phyloP scores from a whole-genome alignment of 345 rosid genomes.

The Ailanthus altissimus region DNA sequence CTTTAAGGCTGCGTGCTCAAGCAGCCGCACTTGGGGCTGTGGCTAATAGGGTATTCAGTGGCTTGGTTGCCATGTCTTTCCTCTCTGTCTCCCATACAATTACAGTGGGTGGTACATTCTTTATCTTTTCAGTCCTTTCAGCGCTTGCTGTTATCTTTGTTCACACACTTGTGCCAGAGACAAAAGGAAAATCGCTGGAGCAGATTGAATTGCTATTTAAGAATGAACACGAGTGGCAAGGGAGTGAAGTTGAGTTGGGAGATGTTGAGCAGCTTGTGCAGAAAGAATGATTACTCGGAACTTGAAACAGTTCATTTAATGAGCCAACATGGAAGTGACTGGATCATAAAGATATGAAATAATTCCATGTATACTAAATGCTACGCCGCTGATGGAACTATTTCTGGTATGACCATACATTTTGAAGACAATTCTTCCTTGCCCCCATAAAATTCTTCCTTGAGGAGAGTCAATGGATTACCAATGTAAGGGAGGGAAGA shows the following conservation, averaged over 20 bases:
- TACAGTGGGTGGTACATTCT: constrained; percentile 69
- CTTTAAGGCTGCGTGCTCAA: constrained; percentile 74
- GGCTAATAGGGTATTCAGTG: constrained; percentile 75
- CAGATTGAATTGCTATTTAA: constrained; percentile 67
- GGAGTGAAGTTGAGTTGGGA: constrained; percentile 60
- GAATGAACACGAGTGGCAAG: constrained; percentile 37
- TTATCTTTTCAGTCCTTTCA: constrained; percentile 53
- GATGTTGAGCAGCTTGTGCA: constrained; percentile 75
- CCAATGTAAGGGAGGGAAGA: not conserved
- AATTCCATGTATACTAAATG: not conserved
- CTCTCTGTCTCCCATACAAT: constrained; percentile 62
- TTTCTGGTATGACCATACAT: not conserved
- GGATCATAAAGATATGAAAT: not conserved
- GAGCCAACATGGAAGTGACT: not conserved
- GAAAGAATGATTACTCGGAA: constrained; percentile 30
- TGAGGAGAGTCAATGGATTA: not conserved
- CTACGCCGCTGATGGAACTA: not conserved
- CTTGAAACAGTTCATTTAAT: not conserved
- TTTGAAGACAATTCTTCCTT: not conserved
- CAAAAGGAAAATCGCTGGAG: constrained; percentile 81
- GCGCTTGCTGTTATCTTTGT: constrained; percentile 68
- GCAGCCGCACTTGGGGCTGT: constrained; percentile 79
- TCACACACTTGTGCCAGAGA: constrained; percentile 64
- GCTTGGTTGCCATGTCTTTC: constrained; percentile 80
- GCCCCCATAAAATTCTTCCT: not conserved